phyloP scores from a whole-genome alignment of 208 protist species.

The Leishmania arabica region DNA sequence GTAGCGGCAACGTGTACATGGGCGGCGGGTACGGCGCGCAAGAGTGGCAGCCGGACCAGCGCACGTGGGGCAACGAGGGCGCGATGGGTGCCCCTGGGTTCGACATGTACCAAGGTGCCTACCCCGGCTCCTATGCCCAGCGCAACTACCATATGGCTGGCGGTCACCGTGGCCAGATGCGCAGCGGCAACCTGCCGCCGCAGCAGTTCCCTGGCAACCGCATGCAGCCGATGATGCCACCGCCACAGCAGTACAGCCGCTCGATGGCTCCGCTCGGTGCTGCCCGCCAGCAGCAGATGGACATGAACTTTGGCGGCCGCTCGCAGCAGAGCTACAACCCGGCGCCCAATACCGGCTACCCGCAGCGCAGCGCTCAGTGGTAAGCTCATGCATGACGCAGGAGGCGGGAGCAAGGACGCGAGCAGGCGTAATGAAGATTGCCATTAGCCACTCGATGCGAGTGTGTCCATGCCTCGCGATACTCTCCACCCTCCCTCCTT shows the following conservation, averaged over 20 bases:
- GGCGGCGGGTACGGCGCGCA: conserved; percentile 15
- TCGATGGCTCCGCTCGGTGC: conserved; percentile 15
- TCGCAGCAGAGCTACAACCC: conserved; percentile 40
- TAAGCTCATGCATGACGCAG: conserved; percentile 7
- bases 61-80: conserved; percentile 21
- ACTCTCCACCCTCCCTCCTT: background rate
- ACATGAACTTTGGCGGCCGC: conserved; percentile 31
- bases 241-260: conserved; percentile 25
- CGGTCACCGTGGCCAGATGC: conserved; percentile 14
- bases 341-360: conserved; percentile 25
- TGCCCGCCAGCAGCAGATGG: conserved; percentile 22
- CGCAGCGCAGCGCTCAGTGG: conserved; percentile 29
- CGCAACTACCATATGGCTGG: conserved; percentile 18
- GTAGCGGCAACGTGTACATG: conserved; percentile 34
- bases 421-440: conserved; percentile 2
- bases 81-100: conserved; percentile 19
- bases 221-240: conserved; percentile 37
- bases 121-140: conserved; percentile 14
- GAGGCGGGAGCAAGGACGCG: background rate
- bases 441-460: background rate
- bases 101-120: conserved; percentile 21
- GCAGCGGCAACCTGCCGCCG: conserved; percentile 15
- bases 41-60: conserved; percentile 27
- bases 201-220: conserved; percentile 32
- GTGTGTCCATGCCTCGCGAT: background rate